Evolutionary conservation across 257 asterid species (phyloP), one percentile per base, ranked within the genome.

Genomic region (Perilla frutescens): DNA sequence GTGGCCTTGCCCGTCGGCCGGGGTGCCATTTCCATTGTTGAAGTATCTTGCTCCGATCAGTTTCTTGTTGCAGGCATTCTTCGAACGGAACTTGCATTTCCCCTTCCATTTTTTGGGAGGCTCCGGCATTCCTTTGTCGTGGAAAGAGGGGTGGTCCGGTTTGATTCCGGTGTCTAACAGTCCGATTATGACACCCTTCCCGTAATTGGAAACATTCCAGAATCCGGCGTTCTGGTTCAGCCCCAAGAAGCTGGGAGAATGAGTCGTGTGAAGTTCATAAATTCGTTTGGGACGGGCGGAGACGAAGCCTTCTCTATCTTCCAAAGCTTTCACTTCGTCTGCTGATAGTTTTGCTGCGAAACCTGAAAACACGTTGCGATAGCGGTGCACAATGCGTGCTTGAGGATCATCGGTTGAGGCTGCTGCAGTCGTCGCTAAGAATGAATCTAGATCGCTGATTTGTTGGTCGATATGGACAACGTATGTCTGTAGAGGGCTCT

Each of bases 21-120:
- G 80, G 3, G 57, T 79, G 31, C 47, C 13, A 2, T 8, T 72
- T 5, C 66, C 43, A 10, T 6, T 9, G 3, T 0, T 0, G 13
- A 81, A 86, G 34, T 62, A 71, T 48, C 88, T 79, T 0, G 82
- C 90, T 12, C 88, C 91, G 3, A 84, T 81, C 20, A 86, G 71
- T 65, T 86, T 84, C 62, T 84, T 84, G 73, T 84, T 84, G 15
- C 88, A 84, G 4, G 37, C 37, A 4, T 3, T 2, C 0, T 41
- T 11, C 10, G 63, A 34, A 8, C 71, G 36, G 9, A 81, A 43
- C 7, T 78, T 77, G 31, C 88, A 81, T n/a, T 69, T 69, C 7
- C 88, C 88, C 14, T 70, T 84, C 86, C 89, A 79, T 14, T 55
- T 79, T 5, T 77, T 76, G 0, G 89, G 86, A 2, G 86, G 83